Conservation (phyloP, 2,329 filamentous ascomycete species). For the Pochonia chlamydosporia region DNA sequence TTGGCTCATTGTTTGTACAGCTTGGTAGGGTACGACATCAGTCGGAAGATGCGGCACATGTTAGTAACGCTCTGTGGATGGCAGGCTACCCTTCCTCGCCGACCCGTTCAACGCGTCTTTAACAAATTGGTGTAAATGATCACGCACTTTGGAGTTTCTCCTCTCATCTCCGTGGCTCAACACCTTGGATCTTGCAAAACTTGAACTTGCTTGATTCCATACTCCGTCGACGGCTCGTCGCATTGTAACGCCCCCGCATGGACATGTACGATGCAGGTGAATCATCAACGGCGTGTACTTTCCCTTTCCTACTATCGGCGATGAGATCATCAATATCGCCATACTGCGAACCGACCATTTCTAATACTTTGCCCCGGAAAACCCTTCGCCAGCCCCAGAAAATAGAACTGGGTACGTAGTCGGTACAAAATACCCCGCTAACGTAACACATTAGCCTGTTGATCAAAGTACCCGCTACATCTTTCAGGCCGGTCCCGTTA, state of each 20-base stretch:
- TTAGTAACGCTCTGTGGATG: too few species aligned
- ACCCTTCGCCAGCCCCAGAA: slow-evolving; percentile 4
- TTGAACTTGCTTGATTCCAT: not conserved
- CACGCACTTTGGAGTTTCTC: too few species aligned
- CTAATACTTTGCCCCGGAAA: slow-evolving; percentile 5
- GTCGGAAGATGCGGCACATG: too few species aligned
- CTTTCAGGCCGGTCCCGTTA: slow-evolving; percentile 13
- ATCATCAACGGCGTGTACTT: not conserved
- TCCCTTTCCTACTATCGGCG: not conserved
- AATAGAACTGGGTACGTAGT: not conserved
- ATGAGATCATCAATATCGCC: slow-evolving; percentile 7
- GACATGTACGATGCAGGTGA: not conserved
- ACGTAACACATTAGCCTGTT: too few species aligned
- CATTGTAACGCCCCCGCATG: too few species aligned
- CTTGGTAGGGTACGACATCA: too few species aligned
- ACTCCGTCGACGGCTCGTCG: not conserved
- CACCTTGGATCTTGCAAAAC: too few species aligned
- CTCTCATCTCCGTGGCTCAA: too few species aligned
- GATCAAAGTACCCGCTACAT: slow-evolving; percentile 7
- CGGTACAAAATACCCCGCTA: not conserved
- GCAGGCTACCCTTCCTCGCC: too few species aligned
- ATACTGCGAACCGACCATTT: not conserved
- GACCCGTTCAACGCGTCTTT: too few species aligned
- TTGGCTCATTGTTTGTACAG: too few species aligned
- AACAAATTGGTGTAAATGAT: too few species aligned